Percentiles rank a stretch among this genome's conserved stretches.
Evolutionary conservation across 306 rosid genomes (phyloP).

Genomic region (Vigna mungo): DNA sequence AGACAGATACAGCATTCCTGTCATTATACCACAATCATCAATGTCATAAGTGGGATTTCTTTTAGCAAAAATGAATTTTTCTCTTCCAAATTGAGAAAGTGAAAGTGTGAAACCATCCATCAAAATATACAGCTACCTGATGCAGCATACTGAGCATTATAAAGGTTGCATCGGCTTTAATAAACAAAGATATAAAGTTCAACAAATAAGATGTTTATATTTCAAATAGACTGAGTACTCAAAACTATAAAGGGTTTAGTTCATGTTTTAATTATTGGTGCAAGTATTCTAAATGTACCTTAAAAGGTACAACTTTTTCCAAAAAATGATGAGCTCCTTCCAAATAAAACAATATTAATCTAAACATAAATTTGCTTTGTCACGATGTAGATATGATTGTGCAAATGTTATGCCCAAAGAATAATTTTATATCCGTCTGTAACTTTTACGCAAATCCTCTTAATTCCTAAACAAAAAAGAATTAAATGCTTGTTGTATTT

Average conservation of each 20-base stretch:
- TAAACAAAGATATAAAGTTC: neutral
- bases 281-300: too few relatives aligned
- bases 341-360: neutral
- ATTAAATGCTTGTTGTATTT: neutral
- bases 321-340: neutral
- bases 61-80: neutral
- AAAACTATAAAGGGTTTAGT: neutral
- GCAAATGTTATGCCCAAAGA: neutral
- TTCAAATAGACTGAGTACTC: neutral
- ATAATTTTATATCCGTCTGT: neutral
- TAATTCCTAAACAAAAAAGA: neutral
- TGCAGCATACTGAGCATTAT: constrained; percentile 1
- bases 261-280: too few relatives aligned
- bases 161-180: neutral
- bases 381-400: constrained; percentile 18
- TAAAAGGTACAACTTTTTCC: too few relatives aligned
- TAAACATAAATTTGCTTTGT: neutral
- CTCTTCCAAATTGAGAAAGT: constrained; percentile 6
- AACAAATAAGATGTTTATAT: neutral
- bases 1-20: constrained; percentile 96
- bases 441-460: neutral
- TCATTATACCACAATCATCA: constrained; percentile 36
- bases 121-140: neutral
- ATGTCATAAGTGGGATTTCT: constrained; percentile 32
- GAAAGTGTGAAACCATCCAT: constrained; percentile 24